Conservation (phyloP, 331 rosid species). For the Quercus tomentella region DNA sequence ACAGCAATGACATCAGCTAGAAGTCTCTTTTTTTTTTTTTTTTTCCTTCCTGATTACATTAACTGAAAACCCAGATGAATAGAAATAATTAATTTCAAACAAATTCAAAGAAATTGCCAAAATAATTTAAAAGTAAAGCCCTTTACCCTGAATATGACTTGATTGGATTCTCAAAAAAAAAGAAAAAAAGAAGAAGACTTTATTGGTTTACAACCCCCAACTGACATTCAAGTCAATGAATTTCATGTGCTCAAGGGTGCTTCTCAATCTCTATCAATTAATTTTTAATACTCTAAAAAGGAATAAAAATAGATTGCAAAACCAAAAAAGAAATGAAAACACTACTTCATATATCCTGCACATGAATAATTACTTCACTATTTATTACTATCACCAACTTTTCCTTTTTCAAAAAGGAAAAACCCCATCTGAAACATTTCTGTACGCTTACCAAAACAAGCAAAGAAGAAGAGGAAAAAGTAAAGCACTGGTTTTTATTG, state of each 20-base stretch:
- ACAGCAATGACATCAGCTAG: not conserved
- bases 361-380: not conserved
- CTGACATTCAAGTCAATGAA: not conserved
- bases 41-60: not conserved
- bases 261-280: not conserved
- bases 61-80: not conserved
- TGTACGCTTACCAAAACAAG: not conserved
- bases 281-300: not conserved
- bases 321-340: not conserved
- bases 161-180: not conserved
- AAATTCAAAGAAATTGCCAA: not conserved
- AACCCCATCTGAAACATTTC: not conserved
- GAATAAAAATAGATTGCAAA: not conserved
- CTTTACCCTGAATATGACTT: not conserved
- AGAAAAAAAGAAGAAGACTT: no score
- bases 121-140: not conserved
- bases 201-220: not conserved
- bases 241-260: not conserved
- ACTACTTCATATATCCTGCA: not conserved
- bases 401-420: not conserved
- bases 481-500: not conserved
- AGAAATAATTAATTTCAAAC: not conserved
- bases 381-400: not conserved
- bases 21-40: not conserved
- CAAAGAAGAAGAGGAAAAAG: not conserved